Base-by-base conservation (phyloP, 2,329 filamentous ascomycete genomes). In the Talaromyces marneffei region DNA sequence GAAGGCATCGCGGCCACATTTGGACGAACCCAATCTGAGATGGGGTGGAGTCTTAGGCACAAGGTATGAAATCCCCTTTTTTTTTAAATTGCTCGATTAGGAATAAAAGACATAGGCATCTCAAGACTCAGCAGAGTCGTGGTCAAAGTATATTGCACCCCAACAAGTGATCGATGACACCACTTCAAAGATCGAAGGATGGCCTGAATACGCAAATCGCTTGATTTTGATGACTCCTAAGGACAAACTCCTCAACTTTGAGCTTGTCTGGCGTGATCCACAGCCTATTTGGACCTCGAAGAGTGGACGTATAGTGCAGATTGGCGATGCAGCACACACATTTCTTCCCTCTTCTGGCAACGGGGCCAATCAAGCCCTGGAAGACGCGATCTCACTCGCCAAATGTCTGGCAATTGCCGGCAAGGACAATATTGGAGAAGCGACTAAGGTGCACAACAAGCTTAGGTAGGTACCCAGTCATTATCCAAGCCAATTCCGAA, bases 221-320 rank as follows among this genome's bases (percentile, higher is more conserved):
- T 8, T 66, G 1, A 66, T 66, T 31, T 23, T 54, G 1, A 29
- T 33, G 33, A 66, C 65, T 0, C 64, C 64, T 10, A 50, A 60
- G 8, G 55, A 63, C 14, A 40, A 37, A 4, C 60, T 66, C 5
- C 23, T 61, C 7, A 54, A 61, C n/a, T 61, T 57, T n/a, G 59
- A 61, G 53, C 44, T 61, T 29, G 53, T 61, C 35, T 54, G 59
- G 59, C 59, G 59, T 31, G 59, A 61, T 44, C 53, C 59, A 6
- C 59, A 61, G 25, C 59, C 53, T 2, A 18, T 57, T 9, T 61
- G 59, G 59, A 57, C 59, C 27, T 61, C 59, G 2, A 70, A 74
- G 2, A 67, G 68, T 18, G 59, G 59, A 35, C 10, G 14, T 31
- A 48, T 61, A 35, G 53, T 61, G 4, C 59, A 61, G 5, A 61